phyloP scores from a whole-genome alignment of 1,284 basidiomycete genomes.

The Leccinum angustisporum region DNA sequence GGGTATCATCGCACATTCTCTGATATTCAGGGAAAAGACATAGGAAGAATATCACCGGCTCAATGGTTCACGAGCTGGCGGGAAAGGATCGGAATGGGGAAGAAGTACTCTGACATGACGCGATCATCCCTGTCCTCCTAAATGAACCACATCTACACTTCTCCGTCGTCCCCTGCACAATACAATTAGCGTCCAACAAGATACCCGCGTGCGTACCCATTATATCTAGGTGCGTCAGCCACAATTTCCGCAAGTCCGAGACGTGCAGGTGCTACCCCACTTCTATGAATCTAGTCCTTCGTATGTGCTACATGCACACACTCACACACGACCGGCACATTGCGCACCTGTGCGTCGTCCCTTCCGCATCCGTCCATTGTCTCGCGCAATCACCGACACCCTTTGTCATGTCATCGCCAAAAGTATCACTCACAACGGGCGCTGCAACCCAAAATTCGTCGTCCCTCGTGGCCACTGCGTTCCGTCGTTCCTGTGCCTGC shows the following conservation, averaged over 20 bases:
- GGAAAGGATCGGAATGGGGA: not conserved
- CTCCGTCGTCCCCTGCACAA: conserved; percentile 5
- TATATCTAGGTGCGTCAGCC: not conserved
- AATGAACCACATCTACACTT: not conserved
- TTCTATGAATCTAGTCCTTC: not conserved
- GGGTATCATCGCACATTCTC: not conserved
- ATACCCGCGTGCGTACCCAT: not conserved
- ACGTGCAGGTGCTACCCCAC: not conserved
- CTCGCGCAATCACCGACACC: not conserved
- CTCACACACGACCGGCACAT: not conserved
- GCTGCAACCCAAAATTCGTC: no score
- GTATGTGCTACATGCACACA: not conserved
- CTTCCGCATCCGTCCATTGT: not conserved
- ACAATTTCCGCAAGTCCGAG: not conserved
- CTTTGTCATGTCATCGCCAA: not conserved
- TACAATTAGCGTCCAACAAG: not conserved
- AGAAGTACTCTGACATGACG: not conserved
- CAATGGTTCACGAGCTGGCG: not conserved
- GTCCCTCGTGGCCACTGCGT: no score
- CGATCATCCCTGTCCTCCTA: not conserved
- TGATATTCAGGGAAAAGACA: not conserved
- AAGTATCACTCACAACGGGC: no score
- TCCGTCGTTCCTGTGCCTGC: no score
- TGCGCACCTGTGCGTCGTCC: not conserved
- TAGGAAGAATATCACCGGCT: not conserved